Evolutionary conservation across 23 red algal species (phyloP), one percentile per base, ranked within the genome.

Genomic region (Agarophyton chilense): DNA sequence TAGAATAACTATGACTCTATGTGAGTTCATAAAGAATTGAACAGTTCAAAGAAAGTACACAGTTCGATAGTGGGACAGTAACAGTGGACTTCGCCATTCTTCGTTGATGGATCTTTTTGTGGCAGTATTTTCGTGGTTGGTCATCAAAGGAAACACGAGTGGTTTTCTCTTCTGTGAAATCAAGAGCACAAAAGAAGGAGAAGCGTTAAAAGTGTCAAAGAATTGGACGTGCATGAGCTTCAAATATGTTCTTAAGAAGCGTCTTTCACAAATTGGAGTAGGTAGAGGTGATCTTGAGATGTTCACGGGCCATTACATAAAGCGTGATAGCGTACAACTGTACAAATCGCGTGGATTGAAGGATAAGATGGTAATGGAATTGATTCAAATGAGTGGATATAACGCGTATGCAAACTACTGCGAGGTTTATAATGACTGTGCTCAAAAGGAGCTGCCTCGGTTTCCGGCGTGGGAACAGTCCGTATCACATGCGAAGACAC

Each of bases 381-480:
- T 77, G 7, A 64, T 83, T 63, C 79, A 83, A 66, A 83, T 64
- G 79, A 61, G 17, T 62, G 52, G 79, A 32, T 62, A 63, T 26
- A 62, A 83, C 12, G 79, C 36, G 16, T 83, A 40, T 39, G 33
- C 35, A 4, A 83, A 83, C 34, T 83, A 83, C 55, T 83, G 79
- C 44, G 50, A 49, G 25, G 79, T 52, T 63, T 83, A 83, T 33
- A 66, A 83, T 41, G 51, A 83, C 63, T 83, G 55, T 40, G 50
- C 79, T 60, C 79, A 8, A 8, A 1, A 32, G 28, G 55, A 83
- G 0, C 52, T 64, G 16, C 50, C 79, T 11, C 7, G 71, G 11
- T 77, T 77, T 8, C 7, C 25, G 11, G n/a, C 43, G 7, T 9
- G 43, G 11, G 33, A 77, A 7, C 10, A 77, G n/a, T 49, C 43